Evolutionary conservation across 139 green algal species (phyloP), one percentile per base, ranked within the genome.

Genomic region (Pseudopediastrum boryanum): DNA sequence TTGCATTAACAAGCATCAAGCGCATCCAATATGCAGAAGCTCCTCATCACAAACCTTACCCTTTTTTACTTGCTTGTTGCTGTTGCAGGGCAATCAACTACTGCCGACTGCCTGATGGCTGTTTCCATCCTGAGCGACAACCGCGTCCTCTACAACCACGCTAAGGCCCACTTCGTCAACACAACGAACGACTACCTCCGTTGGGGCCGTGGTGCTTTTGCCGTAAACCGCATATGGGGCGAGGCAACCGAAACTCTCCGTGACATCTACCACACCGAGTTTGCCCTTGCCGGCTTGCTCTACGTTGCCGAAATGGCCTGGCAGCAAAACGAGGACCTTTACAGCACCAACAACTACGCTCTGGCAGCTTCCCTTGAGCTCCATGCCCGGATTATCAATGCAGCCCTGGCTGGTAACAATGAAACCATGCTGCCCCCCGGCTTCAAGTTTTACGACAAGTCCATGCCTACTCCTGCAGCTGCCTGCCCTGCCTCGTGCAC

Each of bases 291-390:
- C n/a, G n/a, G n/a, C n/a, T n/a, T n/a, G n/a, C n/a, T n/a, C n/a
- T n/a, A n/a, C n/a, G n/a, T n/a, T n/a, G 74, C 74, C n/a, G 74
- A 81, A 38, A 81, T 72, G 43, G 74, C 74, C 9, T 81, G 74
- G 74, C 59, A 72, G 31, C 43, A 62, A 13, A 23, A 50, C 2
- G 7, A 43, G 67, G 61, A 73, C 44, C 35, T 74, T 23, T 81
- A 67, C 33, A 52, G 21, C 43, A 72, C 36, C 43, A 36, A 33
- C 33, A n/a, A 48, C 10, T 36, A 81, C 35, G 62, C 52, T 31
- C 62, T 81, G 29, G 74, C 62, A 21, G 74, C 74, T 3, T 44
- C 74, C 27, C 35, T 81, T 62, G 74, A 81, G 58, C 43, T 81
- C 2, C 74, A 81, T 29, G 62, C 74, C 33, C 21, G 43, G 23